Base-by-base conservation (phyloP, 768 basidiomycete genomes). In the Rhodotorula babjevae region DNA sequence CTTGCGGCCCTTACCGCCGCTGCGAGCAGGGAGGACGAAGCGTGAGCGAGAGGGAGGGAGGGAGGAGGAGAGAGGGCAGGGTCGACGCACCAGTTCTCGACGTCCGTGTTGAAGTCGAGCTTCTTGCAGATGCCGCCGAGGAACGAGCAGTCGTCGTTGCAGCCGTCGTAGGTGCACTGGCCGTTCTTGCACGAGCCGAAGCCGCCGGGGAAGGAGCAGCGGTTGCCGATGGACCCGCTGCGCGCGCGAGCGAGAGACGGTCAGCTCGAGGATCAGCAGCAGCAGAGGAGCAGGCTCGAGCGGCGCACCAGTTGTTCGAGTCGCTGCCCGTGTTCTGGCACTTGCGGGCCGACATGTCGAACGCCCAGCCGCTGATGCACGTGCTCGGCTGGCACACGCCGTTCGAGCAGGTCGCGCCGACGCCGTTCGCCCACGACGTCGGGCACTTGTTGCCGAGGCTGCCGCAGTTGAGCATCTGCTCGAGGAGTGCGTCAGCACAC, bases 401-500 rank as follows among this genome's bases (percentile, higher is more conserved):
- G 56, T 47, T 60, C 23, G 47, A 40, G 63, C 74, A 75, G 7
- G 40, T 21, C 15, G 74, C 52, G 15, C 74, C 74, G 25, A 21
- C 23, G 16, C 70, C 74, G 64, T 75, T 63, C 9, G 70, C 47
- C 61, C 52, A 75, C 0, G 61, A 65, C 16, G 56, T 16, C 1
- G 74, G 69, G 69, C 74, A 75, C 44, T 56, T 56, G 27, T 57
- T 65, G 46, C 57, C 64, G 49, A 69, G 31, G 15, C 49, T 44
- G 31, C 74, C 74, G 58, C 73, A 73, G 68, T 73, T 73, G 40
- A 63, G 63, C 16, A 66, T 19, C 72, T 73, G 68, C 19, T 25
- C 33, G 11, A n/a, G 44, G 31, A 57, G 1, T 8, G 25, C 8
- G 40, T 40, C 36, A 36, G 36, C 4, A 5, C 36, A 4, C 9